These are phyloP conservation scores for Erucastrum elatum DNA, from an alignment of 345 rosid genomes.

Conservation along the genomic window DNA sequence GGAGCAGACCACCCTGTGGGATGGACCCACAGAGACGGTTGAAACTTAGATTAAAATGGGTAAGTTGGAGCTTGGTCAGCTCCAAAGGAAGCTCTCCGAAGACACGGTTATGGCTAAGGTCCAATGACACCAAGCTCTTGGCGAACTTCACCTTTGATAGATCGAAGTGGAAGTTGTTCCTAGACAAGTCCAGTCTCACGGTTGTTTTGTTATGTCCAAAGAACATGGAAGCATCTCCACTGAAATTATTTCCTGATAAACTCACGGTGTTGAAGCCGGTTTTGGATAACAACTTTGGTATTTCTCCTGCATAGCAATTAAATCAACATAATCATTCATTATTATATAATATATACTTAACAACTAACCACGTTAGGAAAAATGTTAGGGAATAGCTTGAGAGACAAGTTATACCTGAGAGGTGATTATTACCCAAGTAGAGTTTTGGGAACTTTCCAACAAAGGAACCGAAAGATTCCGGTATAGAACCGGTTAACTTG, in stretches of 20 bases:
- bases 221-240: constrained; percentile 63
- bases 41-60: constrained; percentile 23
- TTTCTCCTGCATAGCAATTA: constrained; percentile 12
- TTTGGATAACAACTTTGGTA: constrained; percentile 44
- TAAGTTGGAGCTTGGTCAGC: constrained; percentile 5
- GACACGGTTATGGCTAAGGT: constrained; percentile 40
- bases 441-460: constrained; percentile 38
- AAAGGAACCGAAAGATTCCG: constrained; percentile 53
- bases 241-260: constrained; percentile 58
- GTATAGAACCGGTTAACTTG: constrained; percentile 49
- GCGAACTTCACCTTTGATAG: constrained; percentile 50
- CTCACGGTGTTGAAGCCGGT: constrained; percentile 48
- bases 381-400: not conserved
- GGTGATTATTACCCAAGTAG: constrained; percentile 59
- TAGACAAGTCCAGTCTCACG: constrained; percentile 41
- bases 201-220: constrained; percentile 60
- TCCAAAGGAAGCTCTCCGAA: constrained; percentile 18
- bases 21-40: constrained; percentile 21
- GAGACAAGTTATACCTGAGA: constrained; percentile 43
- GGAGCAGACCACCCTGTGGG: constrained; percentile 22
- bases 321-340: not conserved
- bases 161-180: constrained; percentile 59
- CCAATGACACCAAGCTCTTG: constrained; percentile 43
- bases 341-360: no score
- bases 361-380: not conserved